A percentile compares a stretch with the other conserved stretches of the same genome.
Conservation (phyloP, 148 eudicot genomes). For the Talinum fruticosum region DNA sequence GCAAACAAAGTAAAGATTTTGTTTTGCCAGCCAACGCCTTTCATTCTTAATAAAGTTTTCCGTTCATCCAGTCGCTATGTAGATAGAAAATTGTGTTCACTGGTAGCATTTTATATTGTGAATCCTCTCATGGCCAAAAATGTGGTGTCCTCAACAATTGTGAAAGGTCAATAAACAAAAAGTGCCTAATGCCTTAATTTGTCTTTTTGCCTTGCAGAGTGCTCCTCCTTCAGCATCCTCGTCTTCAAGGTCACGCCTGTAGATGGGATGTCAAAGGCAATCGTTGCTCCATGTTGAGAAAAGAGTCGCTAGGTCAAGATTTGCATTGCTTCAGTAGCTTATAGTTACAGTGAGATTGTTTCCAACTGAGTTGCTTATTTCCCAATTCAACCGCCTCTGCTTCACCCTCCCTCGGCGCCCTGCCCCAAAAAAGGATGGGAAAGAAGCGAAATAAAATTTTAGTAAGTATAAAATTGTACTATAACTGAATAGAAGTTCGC, state of each 20-base stretch:
- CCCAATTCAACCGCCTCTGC: no score
- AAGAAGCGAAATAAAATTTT: no score
- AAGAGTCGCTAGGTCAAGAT: not conserved
- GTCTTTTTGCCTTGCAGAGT: constrained; percentile 49
- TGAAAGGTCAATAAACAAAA: not conserved
- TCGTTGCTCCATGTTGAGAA: not conserved
- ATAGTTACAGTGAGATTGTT: not conserved
- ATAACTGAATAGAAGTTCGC: no score
- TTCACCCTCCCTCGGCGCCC: no score
- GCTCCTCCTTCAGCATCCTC: constrained; percentile 53
- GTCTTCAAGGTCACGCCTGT: constrained; percentile 64
- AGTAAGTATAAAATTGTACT: no score
- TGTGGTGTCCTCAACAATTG: not conserved
- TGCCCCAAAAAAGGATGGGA: no score
- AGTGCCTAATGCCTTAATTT: constrained; percentile 2
- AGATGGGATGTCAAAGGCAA: constrained; percentile 20
- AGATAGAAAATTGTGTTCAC: not conserved
- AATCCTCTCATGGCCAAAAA: not conserved
- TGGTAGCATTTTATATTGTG: not conserved
- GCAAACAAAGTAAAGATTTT: no score
- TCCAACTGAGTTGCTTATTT: not conserved
- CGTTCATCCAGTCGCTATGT: not conserved
- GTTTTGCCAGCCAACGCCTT: not conserved
- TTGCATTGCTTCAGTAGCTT: not conserved
- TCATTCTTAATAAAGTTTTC: not conserved